Evolutionary conservation across 352 stramenopile species (phyloP), one percentile per base, ranked within the genome.

Genomic region (Globisporangium barbulae): DNA sequence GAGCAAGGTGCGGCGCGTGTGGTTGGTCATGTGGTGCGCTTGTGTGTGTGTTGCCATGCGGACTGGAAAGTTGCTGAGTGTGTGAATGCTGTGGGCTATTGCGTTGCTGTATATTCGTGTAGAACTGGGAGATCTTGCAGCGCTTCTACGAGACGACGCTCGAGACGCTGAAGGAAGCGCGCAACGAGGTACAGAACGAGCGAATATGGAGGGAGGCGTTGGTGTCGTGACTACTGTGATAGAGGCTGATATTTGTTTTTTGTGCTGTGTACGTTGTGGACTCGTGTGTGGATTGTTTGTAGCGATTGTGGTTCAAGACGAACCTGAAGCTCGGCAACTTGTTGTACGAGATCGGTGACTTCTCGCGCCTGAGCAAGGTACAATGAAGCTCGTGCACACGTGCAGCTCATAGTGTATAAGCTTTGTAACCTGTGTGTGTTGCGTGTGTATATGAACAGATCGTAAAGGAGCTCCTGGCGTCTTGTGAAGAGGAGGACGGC

Each of bases 261-360:
- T 48, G 30, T 31, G 25, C 19, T 54, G 48, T 37, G 15, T 12
- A 6, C 15, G 15, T n/a, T 35, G n/a, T n/a, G n/a, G n/a, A n/a
- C n/a, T n/a, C n/a, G n/a, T 22, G 13, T 54, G 15, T 39, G 12
- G 28, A 5, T 22, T 39, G 15, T 4, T 47, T 21, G 19, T 57
- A 93, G 80, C 82, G 94, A 3, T 61, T 98, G 15, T 98, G 94
- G 94, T 98, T 98, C 79, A 98, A 98, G 74, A 98, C 93, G 25
- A 98, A 97, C 67, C 66, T 98, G 10, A 98, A 98, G 65, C 85
- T 98, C 45, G 94, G 94, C 12, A 97, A 98, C 56, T 71, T 98
- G 39, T 66, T 98, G 50, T 98, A 84, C 79, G 83, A 93, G 78
- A 90, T 91, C 55, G 67, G 72, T 33, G 82, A 93, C 53, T 93